Evolutionary conservation across 2,329 filamentous ascomycete genomes (phyloP), one percentile per base, ranked within the genome.

Genomic region (Phialophora tarda): DNA sequence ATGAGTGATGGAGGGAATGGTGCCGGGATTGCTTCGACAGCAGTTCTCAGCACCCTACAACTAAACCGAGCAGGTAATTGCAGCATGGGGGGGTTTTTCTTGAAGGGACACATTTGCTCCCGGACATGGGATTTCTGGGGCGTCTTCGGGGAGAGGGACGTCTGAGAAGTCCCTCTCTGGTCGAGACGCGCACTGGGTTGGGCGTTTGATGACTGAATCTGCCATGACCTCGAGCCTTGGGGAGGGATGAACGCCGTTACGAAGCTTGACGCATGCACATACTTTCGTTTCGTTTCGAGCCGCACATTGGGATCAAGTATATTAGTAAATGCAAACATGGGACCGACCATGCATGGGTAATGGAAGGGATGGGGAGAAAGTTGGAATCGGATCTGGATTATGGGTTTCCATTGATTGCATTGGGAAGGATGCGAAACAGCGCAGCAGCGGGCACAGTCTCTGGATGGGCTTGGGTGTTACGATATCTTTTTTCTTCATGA

Each of bases 1-100:
- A 55, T 58, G 62, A 41, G 58, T 62, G 14, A 60, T 34, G 12
- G 62, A 68, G 28, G 60, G 30, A 67, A 56, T 14, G 12, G 21
- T 34, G 47, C 44, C 38, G 51, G 17, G 21, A 63, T 3, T 57
- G 48, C n/a, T 32, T 23, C 14, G 21, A 14, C 30, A 5, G 8
- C 3, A 8, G n/a, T 34, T 3, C 28, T 32, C 41, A 24, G 14
- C 55, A 44, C 24, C 17, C 34, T 26, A 3, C 51, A 32, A 21
- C 8, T 10, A 26, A 14, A 17, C 24, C 11, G 17, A n/a, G 24
- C 17, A 17, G 28, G 51, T 55, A 55, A 17, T 28, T 51, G 5
- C 48, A 51, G 24, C 48, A 12, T 51, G 48, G 14, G 21, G 5
- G 4, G n/a, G 21, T 23, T 30, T 30, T 30, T 51, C 24, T 51